These are phyloP conservation scores for Hyparrhenia diplandra DNA, from an alignment of 176 grass and related monocot species.

Conservation along the genomic window DNA sequence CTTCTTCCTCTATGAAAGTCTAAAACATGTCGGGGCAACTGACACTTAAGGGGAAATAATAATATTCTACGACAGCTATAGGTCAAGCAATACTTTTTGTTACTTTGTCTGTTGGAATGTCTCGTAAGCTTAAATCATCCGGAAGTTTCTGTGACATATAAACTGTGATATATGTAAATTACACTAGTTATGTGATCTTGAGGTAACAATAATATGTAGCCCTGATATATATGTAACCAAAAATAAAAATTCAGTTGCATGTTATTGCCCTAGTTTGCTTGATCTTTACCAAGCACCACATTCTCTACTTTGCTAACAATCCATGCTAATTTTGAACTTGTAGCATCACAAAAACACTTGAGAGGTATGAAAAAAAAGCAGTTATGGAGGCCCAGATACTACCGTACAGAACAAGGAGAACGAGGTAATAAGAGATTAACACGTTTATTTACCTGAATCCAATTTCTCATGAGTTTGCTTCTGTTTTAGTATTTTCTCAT, in stretches of 20 bases:
- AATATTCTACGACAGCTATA: background rate
- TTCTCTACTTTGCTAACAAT: background rate
- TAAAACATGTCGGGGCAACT: background rate
- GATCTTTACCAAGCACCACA: background rate
- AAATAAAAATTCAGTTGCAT: background rate
- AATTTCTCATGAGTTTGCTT: background rate
- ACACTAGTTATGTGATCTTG: background rate
- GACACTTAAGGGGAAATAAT: background rate
- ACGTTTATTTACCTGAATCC: background rate
- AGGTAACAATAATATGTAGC: background rate
- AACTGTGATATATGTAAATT: background rate
- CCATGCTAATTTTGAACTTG: slow-evolving; percentile 19
- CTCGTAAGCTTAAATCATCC: too few relatives aligned
- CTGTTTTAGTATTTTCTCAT: background rate
- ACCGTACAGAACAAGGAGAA: slow-evolving; percentile 69
- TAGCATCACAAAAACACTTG: slow-evolving; percentile 68
- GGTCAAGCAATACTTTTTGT: too few relatives aligned
- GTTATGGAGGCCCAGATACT: slow-evolving; percentile 60
- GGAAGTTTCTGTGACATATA: background rate
- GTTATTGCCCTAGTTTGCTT: background rate
- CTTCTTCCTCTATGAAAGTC: background rate
- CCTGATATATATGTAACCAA: background rate
- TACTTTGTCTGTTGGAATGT: background rate
- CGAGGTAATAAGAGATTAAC: slow-evolving; percentile 32
- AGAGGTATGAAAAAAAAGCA: slow-evolving; percentile 70